Evolutionary conservation across 2,329 filamentous ascomycete species (phyloP).

Genomic region (Podosphaera xanthii): DNA sequence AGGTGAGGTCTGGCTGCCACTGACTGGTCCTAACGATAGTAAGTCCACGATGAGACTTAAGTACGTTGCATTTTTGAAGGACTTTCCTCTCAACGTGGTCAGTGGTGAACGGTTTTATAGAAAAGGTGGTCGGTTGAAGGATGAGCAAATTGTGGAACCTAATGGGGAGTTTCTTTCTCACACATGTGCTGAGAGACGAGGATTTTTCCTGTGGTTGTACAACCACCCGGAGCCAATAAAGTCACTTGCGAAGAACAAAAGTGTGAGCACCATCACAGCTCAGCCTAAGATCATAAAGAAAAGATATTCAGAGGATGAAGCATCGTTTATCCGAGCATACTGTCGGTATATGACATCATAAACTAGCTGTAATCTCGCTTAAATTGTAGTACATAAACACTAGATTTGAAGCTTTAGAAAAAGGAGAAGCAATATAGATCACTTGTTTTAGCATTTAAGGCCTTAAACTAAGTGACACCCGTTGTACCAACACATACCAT

Average conservation of each 20-base stretch:
- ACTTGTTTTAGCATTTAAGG: too few species aligned
- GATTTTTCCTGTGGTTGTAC: constrained; percentile 1
- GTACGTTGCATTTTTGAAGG: not conserved
- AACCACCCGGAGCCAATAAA: not conserved
- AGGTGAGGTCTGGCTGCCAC: not conserved
- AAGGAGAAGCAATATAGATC: too few species aligned
- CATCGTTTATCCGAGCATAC: not conserved
- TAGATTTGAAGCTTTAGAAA: too few species aligned
- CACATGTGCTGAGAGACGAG: not conserved
- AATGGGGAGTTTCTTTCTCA: not conserved
- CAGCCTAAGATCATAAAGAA: not conserved
- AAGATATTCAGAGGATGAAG: not conserved
- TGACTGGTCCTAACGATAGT: not conserved
- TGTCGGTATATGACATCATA: too few species aligned
- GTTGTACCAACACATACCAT: not conserved
- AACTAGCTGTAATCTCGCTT: too few species aligned
- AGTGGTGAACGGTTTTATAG: not conserved
- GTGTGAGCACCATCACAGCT: not conserved
- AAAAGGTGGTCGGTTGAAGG: not conserved
- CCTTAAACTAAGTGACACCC: too few species aligned
- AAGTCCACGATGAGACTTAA: not conserved
- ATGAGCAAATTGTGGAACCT: not conserved
- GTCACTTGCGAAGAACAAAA: not conserved
- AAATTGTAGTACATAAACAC: too few species aligned
- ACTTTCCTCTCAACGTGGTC: not conserved